These are phyloP conservation scores for Polyrhizophydium stewartii DNA, from an alignment of 371 early-diverging fungal genomes.

Conservation along the genomic window DNA sequence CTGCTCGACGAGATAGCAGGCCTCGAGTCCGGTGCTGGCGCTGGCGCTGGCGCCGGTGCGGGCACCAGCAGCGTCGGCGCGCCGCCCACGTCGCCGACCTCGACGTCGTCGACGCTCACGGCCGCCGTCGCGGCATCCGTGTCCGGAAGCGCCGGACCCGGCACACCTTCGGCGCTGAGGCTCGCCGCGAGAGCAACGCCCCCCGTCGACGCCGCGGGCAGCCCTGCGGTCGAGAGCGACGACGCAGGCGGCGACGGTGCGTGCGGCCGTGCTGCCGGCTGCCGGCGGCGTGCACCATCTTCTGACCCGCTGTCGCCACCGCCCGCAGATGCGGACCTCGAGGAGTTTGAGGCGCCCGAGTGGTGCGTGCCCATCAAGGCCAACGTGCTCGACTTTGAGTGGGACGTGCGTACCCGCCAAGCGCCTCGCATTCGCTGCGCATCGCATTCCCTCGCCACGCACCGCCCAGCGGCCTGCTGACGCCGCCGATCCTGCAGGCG, in stretches of 20 bases:
- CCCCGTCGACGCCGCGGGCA: too few species aligned
- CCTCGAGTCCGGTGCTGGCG: slow-evolving; percentile 45
- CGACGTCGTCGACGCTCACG: not conserved
- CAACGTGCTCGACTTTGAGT: slow-evolving; percentile 91
- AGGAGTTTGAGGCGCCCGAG: slow-evolving; percentile 86
- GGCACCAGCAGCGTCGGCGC: slow-evolving; percentile 27
- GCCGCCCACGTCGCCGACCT: not conserved
- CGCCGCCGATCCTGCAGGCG: slow-evolving; percentile 42
- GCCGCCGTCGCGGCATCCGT: slow-evolving; percentile 19
- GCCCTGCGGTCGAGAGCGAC: too few species aligned
- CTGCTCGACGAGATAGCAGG: slow-evolving; percentile 55
- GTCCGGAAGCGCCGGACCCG: not conserved
- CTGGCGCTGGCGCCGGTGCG: slow-evolving; percentile 21
- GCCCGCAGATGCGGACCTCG: slow-evolving; percentile 31
- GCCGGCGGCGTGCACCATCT: too few species aligned
- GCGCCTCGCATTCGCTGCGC: not conserved
- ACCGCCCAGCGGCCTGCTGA: not conserved
- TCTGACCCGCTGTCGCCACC: too few species aligned
- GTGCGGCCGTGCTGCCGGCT: too few species aligned
- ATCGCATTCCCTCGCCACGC: too few species aligned
- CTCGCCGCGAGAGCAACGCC: too few species aligned
- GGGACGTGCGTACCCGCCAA: slow-evolving; percentile 58
- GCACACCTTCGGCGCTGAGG: too few species aligned
- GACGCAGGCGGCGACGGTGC: not conserved
- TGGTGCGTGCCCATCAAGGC: slow-evolving; percentile 94